These are phyloP conservation scores for Pseudoneurospora amorphoporcata DNA, from an alignment of 495 filamentous ascomycete genomes.

Conservation along the genomic window DNA sequence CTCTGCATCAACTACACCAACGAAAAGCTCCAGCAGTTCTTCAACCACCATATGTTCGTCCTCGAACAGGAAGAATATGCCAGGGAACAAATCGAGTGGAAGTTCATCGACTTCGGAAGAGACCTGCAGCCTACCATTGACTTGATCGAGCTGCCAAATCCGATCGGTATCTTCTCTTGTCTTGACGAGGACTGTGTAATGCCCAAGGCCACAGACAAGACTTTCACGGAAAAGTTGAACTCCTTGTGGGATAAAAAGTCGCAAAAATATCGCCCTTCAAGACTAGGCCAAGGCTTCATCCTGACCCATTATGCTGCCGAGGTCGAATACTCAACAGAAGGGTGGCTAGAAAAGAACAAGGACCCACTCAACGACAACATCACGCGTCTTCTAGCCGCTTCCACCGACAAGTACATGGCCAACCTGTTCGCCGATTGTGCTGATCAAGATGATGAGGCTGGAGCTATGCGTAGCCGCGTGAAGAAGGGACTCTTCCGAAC, in stretches of 20 bases:
- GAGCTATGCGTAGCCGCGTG: constrained; percentile 65
- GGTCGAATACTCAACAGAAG: constrained; percentile 91
- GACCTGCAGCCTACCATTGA: constrained; percentile 98
- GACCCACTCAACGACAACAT: constrained; percentile 96
- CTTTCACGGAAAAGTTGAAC: constrained; percentile 95
- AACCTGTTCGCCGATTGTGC: constrained; percentile 80
- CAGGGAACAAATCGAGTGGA: constrained; percentile 96
- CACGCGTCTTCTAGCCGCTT: constrained; percentile 74
- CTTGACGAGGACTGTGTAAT: constrained; percentile 97
- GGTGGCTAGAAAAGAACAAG: constrained; percentile 99
- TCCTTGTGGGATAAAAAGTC: constrained; percentile 94
- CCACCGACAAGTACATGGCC: constrained; percentile 72
- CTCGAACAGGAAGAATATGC: constrained; percentile 98
- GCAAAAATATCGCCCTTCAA: constrained; percentile 79
- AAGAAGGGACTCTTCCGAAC: constrained; percentile 98
- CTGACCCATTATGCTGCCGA: constrained; percentile 98
- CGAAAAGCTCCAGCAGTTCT: constrained; percentile 98
- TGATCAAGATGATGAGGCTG: constrained; percentile 56
- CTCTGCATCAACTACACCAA: constrained; percentile 99
- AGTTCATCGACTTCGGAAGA: constrained; percentile 98
- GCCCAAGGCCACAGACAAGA: constrained; percentile 96
- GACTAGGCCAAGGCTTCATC: constrained; percentile 85
- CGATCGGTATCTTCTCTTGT: constrained; percentile 97
- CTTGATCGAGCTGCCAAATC: constrained; percentile 89
- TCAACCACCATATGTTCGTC: constrained; percentile 99